Evolutionary conservation across 1,284 basidiomycete genomes (phyloP).

Genomic region (Amylostereum areolatum): DNA sequence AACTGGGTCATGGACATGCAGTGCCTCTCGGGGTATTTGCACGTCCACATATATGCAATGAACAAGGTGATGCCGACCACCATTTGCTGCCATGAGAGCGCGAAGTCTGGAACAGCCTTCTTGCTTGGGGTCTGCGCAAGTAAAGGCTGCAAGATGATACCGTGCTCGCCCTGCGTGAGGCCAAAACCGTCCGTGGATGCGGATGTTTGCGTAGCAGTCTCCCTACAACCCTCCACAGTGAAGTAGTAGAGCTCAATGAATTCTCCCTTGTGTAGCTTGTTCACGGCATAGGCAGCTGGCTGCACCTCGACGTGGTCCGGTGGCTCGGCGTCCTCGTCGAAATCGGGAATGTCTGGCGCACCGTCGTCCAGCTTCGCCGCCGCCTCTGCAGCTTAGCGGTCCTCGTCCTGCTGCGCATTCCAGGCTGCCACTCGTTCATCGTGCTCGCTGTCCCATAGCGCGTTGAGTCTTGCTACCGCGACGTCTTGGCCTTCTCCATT

Average conservation of each 20-base stretch:
- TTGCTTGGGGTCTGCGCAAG: background rate
- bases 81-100: conserved; percentile 1
- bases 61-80: background rate
- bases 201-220: conserved; percentile 11
- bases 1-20: background rate
- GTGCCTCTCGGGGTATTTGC: background rate
- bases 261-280: conserved; percentile 17
- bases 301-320: too few relatives aligned
- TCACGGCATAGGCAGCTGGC: conserved; percentile 16
- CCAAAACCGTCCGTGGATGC: background rate
- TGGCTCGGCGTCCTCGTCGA: too few relatives aligned
- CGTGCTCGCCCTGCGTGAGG: background rate
- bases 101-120: background rate
- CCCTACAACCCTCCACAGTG: conserved; percentile 17
- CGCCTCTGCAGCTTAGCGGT: too few relatives aligned
- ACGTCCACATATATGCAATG: background rate
- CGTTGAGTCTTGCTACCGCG: too few relatives aligned
- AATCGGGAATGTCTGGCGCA: too few relatives aligned
- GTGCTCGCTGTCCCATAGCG: too few relatives aligned
- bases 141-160: background rate
- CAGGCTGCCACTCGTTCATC: too few relatives aligned
- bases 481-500: too few relatives aligned
- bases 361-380: too few relatives aligned
- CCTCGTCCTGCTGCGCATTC: too few relatives aligned
- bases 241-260: conserved; percentile 24